Evolutionary conservation across 306 rosid genomes (phyloP), one percentile per base, ranked within the genome.

Genomic region (Argentina anserina): DNA sequence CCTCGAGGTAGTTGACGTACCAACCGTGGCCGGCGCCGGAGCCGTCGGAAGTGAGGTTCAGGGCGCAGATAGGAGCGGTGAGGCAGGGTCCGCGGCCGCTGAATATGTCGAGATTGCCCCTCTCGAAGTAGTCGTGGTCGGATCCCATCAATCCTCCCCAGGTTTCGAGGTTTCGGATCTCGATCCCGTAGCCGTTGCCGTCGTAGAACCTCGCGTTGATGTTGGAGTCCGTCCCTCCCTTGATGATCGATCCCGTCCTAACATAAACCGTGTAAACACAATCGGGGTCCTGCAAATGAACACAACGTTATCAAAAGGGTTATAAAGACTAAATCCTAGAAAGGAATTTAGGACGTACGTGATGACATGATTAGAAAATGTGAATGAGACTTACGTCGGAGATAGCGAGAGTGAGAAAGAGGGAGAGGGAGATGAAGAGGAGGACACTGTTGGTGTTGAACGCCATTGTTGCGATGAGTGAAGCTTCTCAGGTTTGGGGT

Each of bases 111-210:
- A 93, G 85, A 81, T 93, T 91, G 62, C 97, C 91, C 36, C 98
- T 87, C 81, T 90, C 94, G 86, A 78, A 93, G 87, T 93, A 93
- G 82, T 91, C 45, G 83, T 87, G 69, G 29, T 42, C 80, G 0
- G 68, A 25, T 5, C 83, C 94, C 97, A 93, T 91, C 3, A 93
- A 55, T 2, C 98, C 98, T 4, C 92, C 98, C 97, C 98, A 93
- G 2, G 81, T 25, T 49, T 75, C 78, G 8, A 92, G 82, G 70
- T 83, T 63, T 36, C 1, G 79, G 65, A 92, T 89, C 85, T 72
- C 67, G 50, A 92, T 66, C 49, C 82, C 87, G 69, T 86, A 78
- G 2, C 97, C 96, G 68, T 60, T 13, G 7, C 61, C 52, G 60
- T 84, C 87, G 93, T 79, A 89, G 3, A 92, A n/a, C 25, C 79